A percentile compares a stretch with the other conserved stretches of the same genome.
phyloP scores from a whole-genome alignment of 1,139 yeast genomes.

The Magnusiomyces fungicola region DNA sequence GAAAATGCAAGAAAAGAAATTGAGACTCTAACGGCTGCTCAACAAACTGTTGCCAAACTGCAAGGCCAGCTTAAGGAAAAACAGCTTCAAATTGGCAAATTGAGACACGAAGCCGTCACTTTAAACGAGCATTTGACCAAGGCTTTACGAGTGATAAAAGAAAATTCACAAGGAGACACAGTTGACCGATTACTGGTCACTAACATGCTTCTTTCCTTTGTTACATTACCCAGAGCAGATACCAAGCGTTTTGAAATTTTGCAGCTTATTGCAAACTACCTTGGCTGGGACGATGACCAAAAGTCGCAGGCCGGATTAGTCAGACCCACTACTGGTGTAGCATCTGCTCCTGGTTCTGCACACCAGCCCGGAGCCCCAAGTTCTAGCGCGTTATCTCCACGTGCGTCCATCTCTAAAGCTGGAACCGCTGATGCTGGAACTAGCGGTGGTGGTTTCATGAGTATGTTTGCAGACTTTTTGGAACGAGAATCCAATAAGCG shows the following conservation, averaged over 20 bases:
- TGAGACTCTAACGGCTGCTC: neutral
- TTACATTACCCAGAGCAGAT: conserved; percentile 86
- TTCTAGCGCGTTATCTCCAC: conserved; percentile 15
- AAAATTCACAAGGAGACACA: conserved; percentile 61
- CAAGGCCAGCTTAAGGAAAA: conserved; percentile 62
- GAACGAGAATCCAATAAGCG: conserved; percentile 49
- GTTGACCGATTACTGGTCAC: conserved; percentile 86
- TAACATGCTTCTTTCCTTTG: conserved; percentile 74
- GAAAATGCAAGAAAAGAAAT: neutral
- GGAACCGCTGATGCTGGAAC: conserved; percentile 17
- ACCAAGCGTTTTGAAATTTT: conserved; percentile 89
- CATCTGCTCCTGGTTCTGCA: neutral
- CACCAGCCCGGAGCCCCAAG: neutral
- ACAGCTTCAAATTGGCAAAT: conserved; percentile 74
- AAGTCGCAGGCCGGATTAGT: conserved; percentile 75
- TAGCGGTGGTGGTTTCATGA: conserved; percentile 56
- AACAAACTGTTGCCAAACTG: conserved; percentile 24
- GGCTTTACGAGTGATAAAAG: conserved; percentile 75
- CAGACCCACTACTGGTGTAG: conserved; percentile 26
- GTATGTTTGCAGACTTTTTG: conserved; percentile 82
- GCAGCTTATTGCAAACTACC: conserved; percentile 69
- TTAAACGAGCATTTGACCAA: conserved; percentile 90
- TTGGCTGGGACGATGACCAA: conserved; percentile 84
- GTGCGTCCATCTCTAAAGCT: conserved; percentile 23
- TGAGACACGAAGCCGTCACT: conserved; percentile 93